phyloP scores from a whole-genome alignment of 208 protist genomes.

The Trypanosoma brucei region DNA sequence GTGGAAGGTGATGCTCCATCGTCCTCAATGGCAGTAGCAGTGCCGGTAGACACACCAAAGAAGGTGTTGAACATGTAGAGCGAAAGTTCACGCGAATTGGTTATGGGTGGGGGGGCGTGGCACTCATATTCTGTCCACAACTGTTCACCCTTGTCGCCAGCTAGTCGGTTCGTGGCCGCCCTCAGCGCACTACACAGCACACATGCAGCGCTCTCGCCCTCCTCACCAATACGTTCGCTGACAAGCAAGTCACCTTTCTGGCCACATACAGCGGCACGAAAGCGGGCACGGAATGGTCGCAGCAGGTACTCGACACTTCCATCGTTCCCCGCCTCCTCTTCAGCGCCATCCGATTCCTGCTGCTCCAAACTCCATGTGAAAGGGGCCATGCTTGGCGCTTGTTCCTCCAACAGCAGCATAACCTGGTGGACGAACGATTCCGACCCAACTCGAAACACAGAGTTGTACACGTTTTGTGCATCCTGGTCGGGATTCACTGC shows the following conservation, averaged over 20 bases:
- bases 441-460: slow-evolving; percentile 38
- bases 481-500: slow-evolving; percentile 43
- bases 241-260: slow-evolving; percentile 69
- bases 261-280: slow-evolving; percentile 65
- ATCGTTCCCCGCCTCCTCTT: slow-evolving; percentile 26
- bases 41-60: slow-evolving; percentile 32
- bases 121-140: slow-evolving; percentile 86
- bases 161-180: slow-evolving; percentile 55
- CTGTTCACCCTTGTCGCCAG: slow-evolving; percentile 55
- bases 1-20: neutral
- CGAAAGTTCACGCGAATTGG: slow-evolving; percentile 35
- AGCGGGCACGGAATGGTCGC: slow-evolving; percentile 36
- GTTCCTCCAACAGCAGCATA: slow-evolving; percentile 44
- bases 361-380: slow-evolving; percentile 57
- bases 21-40: neutral
- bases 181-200: slow-evolving; percentile 66
- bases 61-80: slow-evolving; percentile 71
- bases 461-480: slow-evolving; percentile 21
- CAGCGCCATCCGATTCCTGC: slow-evolving; percentile 6
- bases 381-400: slow-evolving; percentile 47
- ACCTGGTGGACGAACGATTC: slow-evolving; percentile 65
- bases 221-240: slow-evolving; percentile 39
- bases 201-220: slow-evolving; percentile 50
- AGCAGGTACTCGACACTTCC: slow-evolving; percentile 34
- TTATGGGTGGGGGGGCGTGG: slow-evolving; percentile 34